These are phyloP conservation scores for Abrus precatorius DNA, from an alignment of 306 rosid genomes.

Conservation along the genomic window DNA sequence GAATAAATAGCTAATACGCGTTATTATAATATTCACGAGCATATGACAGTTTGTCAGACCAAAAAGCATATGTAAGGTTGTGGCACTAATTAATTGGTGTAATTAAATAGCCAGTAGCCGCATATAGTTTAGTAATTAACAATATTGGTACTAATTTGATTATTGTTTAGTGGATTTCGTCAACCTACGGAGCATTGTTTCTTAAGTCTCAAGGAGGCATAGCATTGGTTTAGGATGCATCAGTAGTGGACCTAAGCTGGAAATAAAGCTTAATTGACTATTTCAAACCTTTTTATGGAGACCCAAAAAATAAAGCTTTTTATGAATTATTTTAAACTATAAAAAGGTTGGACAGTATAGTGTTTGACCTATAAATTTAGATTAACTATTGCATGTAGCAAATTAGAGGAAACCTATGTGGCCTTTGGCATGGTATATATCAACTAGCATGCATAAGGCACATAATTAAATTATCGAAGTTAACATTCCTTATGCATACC, in stretches of 20 bases:
- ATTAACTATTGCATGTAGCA: constrained; percentile 33
- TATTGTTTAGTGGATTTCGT: constrained; percentile 50
- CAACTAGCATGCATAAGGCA: not conserved
- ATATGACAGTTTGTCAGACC: constrained; percentile 32
- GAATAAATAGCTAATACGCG: constrained; percentile 40
- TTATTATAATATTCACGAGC: constrained; percentile 45
- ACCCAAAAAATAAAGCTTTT: not conserved
- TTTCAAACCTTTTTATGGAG: not conserved
- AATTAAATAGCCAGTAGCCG: constrained; percentile 2
- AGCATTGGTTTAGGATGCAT: constrained; percentile 53
- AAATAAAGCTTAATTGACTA: constrained; percentile 55
- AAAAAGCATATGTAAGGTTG: constrained; percentile 34
- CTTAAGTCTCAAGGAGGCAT: constrained; percentile 23
- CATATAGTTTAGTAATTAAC: constrained; percentile 17
- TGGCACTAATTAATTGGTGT: constrained; percentile 25
- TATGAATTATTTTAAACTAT: constrained; percentile 31
- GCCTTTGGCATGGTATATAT: constrained; percentile 18
- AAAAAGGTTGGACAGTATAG: constrained; percentile 34
- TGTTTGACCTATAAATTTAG: constrained; percentile 54
- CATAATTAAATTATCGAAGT: constrained; percentile 8
- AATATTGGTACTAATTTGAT: not conserved
- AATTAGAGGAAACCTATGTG: constrained; percentile 34
- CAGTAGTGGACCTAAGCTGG: constrained; percentile 54
- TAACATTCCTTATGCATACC: constrained; percentile 7
- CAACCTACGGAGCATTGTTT: constrained; percentile 35